These are phyloP conservation scores for Pistacia atlantica DNA, from an alignment of 345 rosid genomes.

Conservation along the genomic window DNA sequence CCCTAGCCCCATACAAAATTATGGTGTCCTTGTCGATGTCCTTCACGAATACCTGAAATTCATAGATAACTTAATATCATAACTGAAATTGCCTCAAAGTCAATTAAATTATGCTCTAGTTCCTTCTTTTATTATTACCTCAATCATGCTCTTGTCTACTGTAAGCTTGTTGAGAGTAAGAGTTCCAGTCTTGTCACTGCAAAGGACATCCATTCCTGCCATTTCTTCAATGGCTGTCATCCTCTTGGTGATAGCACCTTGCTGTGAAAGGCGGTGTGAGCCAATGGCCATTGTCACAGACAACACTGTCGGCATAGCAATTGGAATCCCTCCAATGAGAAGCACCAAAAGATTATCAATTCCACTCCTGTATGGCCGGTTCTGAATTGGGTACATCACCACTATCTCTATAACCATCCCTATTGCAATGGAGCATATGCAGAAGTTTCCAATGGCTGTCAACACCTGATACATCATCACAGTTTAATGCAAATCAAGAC, in stretches of 20 bases:
- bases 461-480: conserved; percentile 46
- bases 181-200: conserved; percentile 90
- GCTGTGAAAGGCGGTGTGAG: conserved; percentile 77
- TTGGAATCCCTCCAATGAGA: conserved; percentile 88
- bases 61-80: not conserved
- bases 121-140: conserved; percentile 38
- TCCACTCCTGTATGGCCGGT: conserved; percentile 63
- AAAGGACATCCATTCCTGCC: conserved; percentile 91
- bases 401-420: conserved; percentile 69
- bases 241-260: conserved; percentile 87
- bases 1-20: conserved; percentile 72
- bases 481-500: not conserved
- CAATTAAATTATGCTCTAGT: not conserved
- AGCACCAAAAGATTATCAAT: conserved; percentile 83
- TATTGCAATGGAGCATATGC: conserved; percentile 69
- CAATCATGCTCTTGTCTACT: conserved; percentile 74
- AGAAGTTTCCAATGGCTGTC: conserved; percentile 90
- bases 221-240: conserved; percentile 94
- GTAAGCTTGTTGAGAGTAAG: conserved; percentile 90
- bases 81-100: not conserved
- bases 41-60: conserved; percentile 51
- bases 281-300: conserved; percentile 92
- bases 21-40: conserved; percentile 60
- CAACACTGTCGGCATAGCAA: conserved; percentile 90
- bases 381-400: conserved; percentile 82